Evolutionary conservation across 2,329 filamentous ascomycete species (phyloP).

Genomic region (Aspergillus glaucus): DNA sequence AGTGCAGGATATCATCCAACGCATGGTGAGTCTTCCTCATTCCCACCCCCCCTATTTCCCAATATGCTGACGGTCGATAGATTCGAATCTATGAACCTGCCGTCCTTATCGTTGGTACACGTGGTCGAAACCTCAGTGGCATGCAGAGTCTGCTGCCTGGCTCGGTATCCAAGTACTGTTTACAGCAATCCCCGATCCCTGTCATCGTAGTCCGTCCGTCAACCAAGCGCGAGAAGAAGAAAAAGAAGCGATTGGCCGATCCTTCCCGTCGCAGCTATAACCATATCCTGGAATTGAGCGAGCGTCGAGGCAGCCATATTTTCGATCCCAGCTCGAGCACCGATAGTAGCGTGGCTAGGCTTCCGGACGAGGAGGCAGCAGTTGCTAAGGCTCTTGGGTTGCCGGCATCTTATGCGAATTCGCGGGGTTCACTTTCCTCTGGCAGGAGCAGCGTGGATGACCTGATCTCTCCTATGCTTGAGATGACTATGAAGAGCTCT

Average conservation of each 20-base stretch:
- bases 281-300: slow-evolving; percentile 65
- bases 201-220: slow-evolving; percentile 87
- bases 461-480: slow-evolving; percentile 18
- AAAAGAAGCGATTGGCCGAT: slow-evolving; percentile 74
- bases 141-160: slow-evolving; percentile 82
- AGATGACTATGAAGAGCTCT: slow-evolving; percentile 17
- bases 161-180: slow-evolving; percentile 88
- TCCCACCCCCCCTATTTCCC: neutral
- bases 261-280: slow-evolving; percentile 69
- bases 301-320: slow-evolving; percentile 44
- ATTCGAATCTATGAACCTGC: slow-evolving; percentile 88
- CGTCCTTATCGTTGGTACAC: slow-evolving; percentile 83
- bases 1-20: slow-evolving; percentile 82
- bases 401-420: slow-evolving; percentile 25
- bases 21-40: slow-evolving; percentile 57
- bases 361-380: slow-evolving; percentile 44
- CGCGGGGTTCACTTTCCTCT: slow-evolving; percentile 30
- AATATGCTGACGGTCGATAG: slow-evolving; percentile 40
- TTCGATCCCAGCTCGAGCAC: slow-evolving; percentile 46
- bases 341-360: slow-evolving; percentile 40
- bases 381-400: slow-evolving; percentile 46
- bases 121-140: slow-evolving; percentile 75
- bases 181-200: slow-evolving; percentile 87
- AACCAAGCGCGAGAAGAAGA: slow-evolving; percentile 83
- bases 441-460: slow-evolving; percentile 27